Conservation (phyloP, 179 eudicot genomes). For the Gypsophila paniculata region DNA sequence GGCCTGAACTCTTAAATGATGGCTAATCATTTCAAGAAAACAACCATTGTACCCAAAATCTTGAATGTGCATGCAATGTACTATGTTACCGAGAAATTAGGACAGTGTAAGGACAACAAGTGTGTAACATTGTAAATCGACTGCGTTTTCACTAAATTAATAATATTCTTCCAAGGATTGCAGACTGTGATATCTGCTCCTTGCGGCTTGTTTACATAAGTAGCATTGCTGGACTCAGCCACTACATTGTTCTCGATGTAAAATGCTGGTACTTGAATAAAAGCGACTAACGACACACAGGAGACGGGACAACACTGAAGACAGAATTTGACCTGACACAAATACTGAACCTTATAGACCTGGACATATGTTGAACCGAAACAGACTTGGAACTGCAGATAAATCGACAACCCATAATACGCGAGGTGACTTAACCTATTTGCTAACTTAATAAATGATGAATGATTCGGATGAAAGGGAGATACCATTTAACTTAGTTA, state of each 20-base stretch:
- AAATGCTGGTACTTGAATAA: background rate
- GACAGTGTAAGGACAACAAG: no score
- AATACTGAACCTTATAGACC: background rate
- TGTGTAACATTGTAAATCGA: conserved; percentile 22
- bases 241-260: background rate
- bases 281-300: no score
- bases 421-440: no score
- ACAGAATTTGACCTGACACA: background rate
- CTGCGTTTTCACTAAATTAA: conserved; percentile 9
- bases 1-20: background rate
- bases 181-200: background rate
- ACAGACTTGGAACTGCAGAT: no score
- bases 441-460: no score
- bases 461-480: no score
- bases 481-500: no score
- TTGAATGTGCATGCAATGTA: conserved; percentile 20
- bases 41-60: conserved; percentile 6
- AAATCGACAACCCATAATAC: no score
- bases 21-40: background rate
- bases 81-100: background rate
- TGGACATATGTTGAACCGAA: background rate
- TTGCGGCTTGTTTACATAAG: background rate
- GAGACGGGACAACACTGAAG: background rate
- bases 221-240: background rate
- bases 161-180: background rate